These are phyloP conservation scores for Sphaerulina musiva DNA, from an alignment of 2,329 filamentous ascomycete genomes.

Conservation along the genomic window DNA sequence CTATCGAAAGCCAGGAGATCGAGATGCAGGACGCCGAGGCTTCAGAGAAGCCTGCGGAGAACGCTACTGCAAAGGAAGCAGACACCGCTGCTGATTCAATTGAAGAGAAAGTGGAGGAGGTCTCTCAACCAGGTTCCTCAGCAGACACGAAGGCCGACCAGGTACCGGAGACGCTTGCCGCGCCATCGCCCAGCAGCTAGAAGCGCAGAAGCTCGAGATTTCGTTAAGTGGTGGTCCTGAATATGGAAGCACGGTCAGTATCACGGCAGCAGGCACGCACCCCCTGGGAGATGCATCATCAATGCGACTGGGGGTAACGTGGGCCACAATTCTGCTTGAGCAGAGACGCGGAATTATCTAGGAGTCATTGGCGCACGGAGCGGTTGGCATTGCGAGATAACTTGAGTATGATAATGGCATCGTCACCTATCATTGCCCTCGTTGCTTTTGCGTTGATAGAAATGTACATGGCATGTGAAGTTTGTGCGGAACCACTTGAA, in stretches of 20 bases:
- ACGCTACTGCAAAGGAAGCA: conserved; percentile 17
- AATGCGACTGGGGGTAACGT: no score
- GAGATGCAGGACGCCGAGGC: conserved; percentile 25
- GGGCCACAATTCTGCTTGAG: no score
- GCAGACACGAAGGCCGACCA: conserved; percentile 9
- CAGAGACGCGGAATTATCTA: no score
- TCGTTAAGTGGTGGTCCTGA: no score
- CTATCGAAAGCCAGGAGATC: conserved; percentile 19
- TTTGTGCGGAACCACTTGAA: background rate
- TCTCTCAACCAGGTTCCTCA: conserved; percentile 2
- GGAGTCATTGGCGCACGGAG: no score
- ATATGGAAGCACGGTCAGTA: no score
- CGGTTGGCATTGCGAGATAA: background rate
- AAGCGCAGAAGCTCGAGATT: no score
- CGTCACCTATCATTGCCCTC: background rate
- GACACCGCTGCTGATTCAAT: conserved; percentile 22
- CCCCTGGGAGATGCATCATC: no score
- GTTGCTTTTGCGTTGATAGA: background rate
- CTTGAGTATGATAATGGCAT: background rate
- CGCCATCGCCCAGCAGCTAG: no score
- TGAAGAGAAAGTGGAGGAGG: conserved; percentile 15
- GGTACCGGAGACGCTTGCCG: background rate
- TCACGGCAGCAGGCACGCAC: no score
- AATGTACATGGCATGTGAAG: background rate
- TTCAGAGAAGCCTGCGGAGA: conserved; percentile 22